Percentiles rank a stretch among this genome's conserved stretches.
Conservation (phyloP, 129 eudicot species). For the Ambrosia artemisiifolia region DNA sequence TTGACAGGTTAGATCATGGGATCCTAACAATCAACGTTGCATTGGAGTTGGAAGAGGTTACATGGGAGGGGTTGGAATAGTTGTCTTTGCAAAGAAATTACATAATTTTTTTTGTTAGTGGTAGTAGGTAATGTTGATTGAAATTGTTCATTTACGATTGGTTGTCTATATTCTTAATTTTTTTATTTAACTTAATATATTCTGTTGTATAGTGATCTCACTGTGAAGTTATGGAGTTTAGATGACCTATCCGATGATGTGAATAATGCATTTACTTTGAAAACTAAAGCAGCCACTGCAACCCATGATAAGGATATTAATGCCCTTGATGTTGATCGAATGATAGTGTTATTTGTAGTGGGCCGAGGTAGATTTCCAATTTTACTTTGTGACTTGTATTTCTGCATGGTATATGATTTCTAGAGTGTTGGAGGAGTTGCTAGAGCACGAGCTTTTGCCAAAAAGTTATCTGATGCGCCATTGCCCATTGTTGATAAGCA, state of each 20-base stretch:
- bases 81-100: slow-evolving; percentile 75
- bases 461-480: slow-evolving; percentile 93
- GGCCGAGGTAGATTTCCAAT: slow-evolving; percentile 28
- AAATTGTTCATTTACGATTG: background rate
- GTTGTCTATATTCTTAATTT: background rate
- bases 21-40: slow-evolving; percentile 44
- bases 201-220: slow-evolving; percentile 67
- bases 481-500: slow-evolving; percentile 94
- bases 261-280: slow-evolving; percentile 49
- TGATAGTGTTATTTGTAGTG: too few species aligned
- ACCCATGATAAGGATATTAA: slow-evolving; percentile 93
- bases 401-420: background rate
- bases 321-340: slow-evolving; percentile 67
- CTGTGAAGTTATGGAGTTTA: slow-evolving; percentile 87
- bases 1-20: slow-evolving; percentile 83
- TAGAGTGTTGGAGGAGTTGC: slow-evolving; percentile 90
- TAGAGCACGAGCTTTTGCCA: slow-evolving; percentile 92
- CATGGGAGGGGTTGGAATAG: slow-evolving; percentile 87
- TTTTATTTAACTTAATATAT: too few species aligned
- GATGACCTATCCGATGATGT: slow-evolving; percentile 47
- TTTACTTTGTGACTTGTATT: background rate
- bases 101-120: slow-evolving; percentile 68
- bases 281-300: slow-evolving; percentile 74
- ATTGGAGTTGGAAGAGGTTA: slow-evolving; percentile 86
- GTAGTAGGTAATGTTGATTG: slow-evolving; percentile 60